Conservation (phyloP, 768 basidiomycete genomes). For the Lyophyllum decastes region DNA sequence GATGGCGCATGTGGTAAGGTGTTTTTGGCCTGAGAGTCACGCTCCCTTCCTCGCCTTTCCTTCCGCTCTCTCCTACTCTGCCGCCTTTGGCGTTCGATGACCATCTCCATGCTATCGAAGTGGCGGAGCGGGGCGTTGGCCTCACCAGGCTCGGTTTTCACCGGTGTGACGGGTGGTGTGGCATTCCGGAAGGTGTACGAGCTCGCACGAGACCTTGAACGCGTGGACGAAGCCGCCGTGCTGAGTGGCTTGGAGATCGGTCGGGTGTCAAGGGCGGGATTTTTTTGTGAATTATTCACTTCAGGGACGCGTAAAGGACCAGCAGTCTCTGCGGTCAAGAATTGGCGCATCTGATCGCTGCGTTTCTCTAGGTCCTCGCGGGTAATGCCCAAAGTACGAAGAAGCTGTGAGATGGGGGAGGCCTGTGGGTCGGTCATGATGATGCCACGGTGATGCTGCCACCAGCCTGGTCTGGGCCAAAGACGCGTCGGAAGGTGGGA, state of each 20-base stretch:
- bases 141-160: conserved; percentile 65
- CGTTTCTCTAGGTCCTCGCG: conserved; percentile 72
- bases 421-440: conserved; percentile 42
- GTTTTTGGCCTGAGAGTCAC: conserved; percentile 36
- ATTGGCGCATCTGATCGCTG: conserved; percentile 80
- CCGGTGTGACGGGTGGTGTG: conserved; percentile 60
- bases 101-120: conserved; percentile 75
- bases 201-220: conserved; percentile 45
- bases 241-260: conserved; percentile 37
- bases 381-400: conserved; percentile 73
- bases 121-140: conserved; percentile 49
- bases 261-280: conserved; percentile 36
- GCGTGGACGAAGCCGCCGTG: conserved; percentile 37
- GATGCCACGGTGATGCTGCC: conserved; percentile 12
- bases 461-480: background rate
- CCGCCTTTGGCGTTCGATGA: conserved; percentile 73
- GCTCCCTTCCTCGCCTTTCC: conserved; percentile 48
- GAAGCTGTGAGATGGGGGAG: conserved; percentile 75
- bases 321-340: conserved; percentile 59
- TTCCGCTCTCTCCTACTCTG: conserved; percentile 56
- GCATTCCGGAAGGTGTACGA: conserved; percentile 53
- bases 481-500: background rate
- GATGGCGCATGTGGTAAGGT: conserved; percentile 42
- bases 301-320: conserved; percentile 46
- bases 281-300: conserved; percentile 31